Percentiles rank a stretch among this genome's conserved stretches.
phyloP scores from a whole-genome alignment of 1,139 yeast species.

The Yamadazyma pseudoaaseri region DNA sequence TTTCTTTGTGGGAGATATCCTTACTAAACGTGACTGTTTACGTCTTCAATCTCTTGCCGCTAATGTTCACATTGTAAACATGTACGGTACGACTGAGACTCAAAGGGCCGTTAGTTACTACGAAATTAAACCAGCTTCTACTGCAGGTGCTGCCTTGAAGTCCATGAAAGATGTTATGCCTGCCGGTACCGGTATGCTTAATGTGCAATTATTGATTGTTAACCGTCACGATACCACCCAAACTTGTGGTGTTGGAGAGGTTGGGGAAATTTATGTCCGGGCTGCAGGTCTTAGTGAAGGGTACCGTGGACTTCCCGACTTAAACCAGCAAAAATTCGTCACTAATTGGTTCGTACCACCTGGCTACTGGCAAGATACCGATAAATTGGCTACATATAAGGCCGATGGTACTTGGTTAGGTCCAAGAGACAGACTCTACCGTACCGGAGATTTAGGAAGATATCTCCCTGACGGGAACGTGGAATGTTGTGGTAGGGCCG shows the following conservation, averaged over 20 bases:
- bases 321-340: conserved; percentile 83
- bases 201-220: conserved; percentile 91
- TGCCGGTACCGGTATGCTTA: conserved; percentile 96
- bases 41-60: conserved; percentile 89
- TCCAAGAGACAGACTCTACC: conserved; percentile 90
- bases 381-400: conserved; percentile 29
- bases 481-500: conserved; percentile 98
- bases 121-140: conserved; percentile 73
- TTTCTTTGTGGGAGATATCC: conserved; percentile 95
- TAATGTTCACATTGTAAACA: conserved; percentile 87
- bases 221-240: conserved; percentile 85
- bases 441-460: conserved; percentile 97
- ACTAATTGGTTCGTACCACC: conserved; percentile 83
- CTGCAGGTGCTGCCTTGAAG: conserved; percentile 72
- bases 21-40: conserved; percentile 94
- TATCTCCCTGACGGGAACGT: conserved; percentile 96
- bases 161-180: conserved; percentile 95
- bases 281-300: conserved; percentile 99
- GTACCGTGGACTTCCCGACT: conserved; percentile 85
- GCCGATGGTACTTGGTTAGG: conserved; percentile 72
- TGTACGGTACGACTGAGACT: conserved; percentile 99
- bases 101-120: conserved; percentile 96
- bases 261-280: conserved; percentile 96
- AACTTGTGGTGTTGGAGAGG: conserved; percentile 97
- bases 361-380: conserved; percentile 57